Percentiles rank a stretch among this genome's conserved stretches.
Evolutionary conservation across 2,329 filamentous ascomycete genomes (phyloP).

Genomic region (Diaporthe sp.): DNA sequence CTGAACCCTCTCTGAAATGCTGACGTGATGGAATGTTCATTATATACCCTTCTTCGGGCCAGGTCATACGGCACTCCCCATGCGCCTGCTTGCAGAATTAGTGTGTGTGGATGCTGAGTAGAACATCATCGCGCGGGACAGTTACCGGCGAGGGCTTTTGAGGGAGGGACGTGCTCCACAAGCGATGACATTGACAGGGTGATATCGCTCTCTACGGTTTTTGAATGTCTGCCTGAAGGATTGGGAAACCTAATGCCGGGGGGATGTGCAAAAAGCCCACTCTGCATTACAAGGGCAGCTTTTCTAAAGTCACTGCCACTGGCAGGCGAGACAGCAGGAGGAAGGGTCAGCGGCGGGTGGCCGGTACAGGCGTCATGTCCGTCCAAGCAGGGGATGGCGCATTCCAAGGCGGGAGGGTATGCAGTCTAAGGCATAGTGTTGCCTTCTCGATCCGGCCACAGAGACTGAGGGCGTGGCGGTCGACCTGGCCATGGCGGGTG

Average conservation of each 20-base stretch:
- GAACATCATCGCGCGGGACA: not conserved
- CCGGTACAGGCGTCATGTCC: constrained; percentile 11
- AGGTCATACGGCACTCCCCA: constrained; percentile 10
- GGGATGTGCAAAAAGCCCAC: constrained; percentile 25
- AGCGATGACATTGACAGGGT: constrained; percentile 23
- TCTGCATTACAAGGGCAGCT: constrained; percentile 25
- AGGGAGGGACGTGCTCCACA: constrained; percentile 16
- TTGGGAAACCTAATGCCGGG: constrained; percentile 14
- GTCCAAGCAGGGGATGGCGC: constrained; percentile 23
- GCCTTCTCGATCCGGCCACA: constrained; percentile 22
- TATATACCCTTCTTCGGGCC: constrained; percentile 21
- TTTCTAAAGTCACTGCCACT: constrained; percentile 3
- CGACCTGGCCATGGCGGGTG: constrained; percentile 4
- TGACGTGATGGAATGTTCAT: constrained; percentile 33
- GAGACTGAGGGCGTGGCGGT: constrained; percentile 1
- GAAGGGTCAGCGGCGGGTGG: constrained; percentile 12
- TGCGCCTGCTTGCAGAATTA: constrained; percentile 3
- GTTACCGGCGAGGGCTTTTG: constrained; percentile 6
- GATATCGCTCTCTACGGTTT: constrained; percentile 12
- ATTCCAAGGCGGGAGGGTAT: constrained; percentile 25
- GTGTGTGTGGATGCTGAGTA: not conserved
- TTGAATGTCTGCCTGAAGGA: constrained; percentile 26
- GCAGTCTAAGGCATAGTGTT: constrained; percentile 16
- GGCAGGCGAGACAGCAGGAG: not conserved
- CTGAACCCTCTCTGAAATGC: constrained; percentile 13